Conservation (phyloP, 2,329 filamentous ascomycete genomes). For the Cercospora janseana region DNA sequence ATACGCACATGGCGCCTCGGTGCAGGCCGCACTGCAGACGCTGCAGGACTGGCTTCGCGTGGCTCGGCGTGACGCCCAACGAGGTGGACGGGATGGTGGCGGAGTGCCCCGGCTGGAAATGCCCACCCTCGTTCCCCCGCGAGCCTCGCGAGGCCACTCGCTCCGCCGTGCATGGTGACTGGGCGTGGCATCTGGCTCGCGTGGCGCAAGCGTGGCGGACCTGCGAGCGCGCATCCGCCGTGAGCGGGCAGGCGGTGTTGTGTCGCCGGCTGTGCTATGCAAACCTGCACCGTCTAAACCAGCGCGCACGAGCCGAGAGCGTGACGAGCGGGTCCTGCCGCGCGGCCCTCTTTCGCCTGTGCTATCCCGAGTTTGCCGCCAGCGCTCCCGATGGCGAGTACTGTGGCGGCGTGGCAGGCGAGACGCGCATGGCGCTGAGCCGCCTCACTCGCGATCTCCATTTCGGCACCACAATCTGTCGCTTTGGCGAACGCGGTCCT, state of each 20-base stretch:
- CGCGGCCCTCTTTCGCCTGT: background rate
- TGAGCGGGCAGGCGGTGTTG: background rate
- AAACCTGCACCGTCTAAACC: background rate
- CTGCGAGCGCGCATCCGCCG: background rate
- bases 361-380: background rate
- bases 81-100: too few species aligned
- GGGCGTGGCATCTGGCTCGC: background rate
- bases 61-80: too few species aligned
- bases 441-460: background rate
- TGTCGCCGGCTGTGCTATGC: background rate
- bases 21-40: too few species aligned
- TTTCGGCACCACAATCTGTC: background rate
- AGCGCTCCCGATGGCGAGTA: too few species aligned
- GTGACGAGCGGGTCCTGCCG: background rate
- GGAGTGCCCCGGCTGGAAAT: too few species aligned
- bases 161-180: too few species aligned
- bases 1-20: too few species aligned
- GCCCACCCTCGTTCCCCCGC: too few species aligned
- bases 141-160: too few species aligned
- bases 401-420: background rate
- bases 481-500: background rate
- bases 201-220: background rate
- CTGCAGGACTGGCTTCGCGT: too few species aligned
- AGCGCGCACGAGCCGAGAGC: background rate
- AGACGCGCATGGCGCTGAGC: background rate